Evolutionary conservation across 495 filamentous ascomycete genomes (phyloP).

Genomic region (Aspergillus affinis): DNA sequence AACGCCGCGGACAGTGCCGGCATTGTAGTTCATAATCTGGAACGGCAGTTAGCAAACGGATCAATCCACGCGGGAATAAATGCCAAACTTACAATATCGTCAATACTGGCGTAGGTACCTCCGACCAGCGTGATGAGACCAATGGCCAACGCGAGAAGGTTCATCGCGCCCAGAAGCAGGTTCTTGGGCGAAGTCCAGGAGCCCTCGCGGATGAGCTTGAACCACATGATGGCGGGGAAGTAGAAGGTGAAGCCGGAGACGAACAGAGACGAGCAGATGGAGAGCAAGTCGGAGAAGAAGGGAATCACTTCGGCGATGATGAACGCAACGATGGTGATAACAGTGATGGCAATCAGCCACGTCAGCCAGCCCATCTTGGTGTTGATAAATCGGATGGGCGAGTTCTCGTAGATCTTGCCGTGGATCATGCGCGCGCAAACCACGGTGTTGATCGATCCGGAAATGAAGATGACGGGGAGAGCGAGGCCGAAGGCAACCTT

Average conservation of each 20-base stretch:
- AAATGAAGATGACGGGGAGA: constrained; percentile 69
- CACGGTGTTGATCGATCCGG: constrained; percentile 60
- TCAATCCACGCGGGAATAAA: neutral
- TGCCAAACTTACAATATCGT: constrained; percentile 53
- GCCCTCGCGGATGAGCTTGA: constrained; percentile 49
- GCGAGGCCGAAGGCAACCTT: constrained; percentile 73
- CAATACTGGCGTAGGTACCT: constrained; percentile 55
- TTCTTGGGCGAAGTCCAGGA: constrained; percentile 39
- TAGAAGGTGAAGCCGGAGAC: constrained; percentile 66
- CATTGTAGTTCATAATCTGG: constrained; percentile 43
- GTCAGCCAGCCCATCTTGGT: constrained; percentile 55
- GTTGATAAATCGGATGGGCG: constrained; percentile 57
- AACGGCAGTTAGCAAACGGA: neutral
- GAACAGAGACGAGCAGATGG: constrained; percentile 60
- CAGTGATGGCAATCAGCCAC: constrained; percentile 54
- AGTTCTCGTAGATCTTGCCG: constrained; percentile 54
- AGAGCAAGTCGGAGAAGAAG: constrained; percentile 62
- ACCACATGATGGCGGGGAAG: constrained; percentile 65
- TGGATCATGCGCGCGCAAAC: constrained; percentile 61
- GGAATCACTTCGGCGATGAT: constrained; percentile 67
- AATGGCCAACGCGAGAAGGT: constrained; percentile 22
- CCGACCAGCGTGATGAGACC: constrained; percentile 37
- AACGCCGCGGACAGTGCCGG: constrained; percentile 40
- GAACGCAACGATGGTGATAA: constrained; percentile 60
- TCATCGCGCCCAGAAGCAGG: constrained; percentile 24